Evolutionary conservation across 148 eudicot genomes (phyloP).

Genomic region (Talinum fruticosum): DNA sequence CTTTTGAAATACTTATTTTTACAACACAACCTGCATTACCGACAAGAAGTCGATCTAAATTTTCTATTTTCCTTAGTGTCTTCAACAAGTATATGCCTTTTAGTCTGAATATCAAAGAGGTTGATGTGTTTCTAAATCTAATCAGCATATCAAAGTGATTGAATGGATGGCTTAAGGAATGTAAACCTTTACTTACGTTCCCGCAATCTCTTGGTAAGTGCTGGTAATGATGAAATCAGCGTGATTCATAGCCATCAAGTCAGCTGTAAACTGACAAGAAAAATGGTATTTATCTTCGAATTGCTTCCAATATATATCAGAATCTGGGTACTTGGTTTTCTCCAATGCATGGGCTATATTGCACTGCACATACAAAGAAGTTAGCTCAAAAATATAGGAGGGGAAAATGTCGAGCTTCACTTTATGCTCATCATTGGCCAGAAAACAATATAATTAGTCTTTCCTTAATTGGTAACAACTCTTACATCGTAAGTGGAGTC

Average conservation of each 20-base stretch:
- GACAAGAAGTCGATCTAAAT: not conserved
- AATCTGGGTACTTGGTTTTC: slow-evolving; percentile 98
- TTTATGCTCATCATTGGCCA: not conserved
- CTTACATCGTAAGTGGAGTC: not conserved
- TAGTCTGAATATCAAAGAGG: not conserved
- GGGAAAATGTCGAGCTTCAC: not conserved
- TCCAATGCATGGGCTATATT: slow-evolving; percentile 97
- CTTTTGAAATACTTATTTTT: too few relatives aligned
- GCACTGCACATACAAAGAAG: slow-evolving; percentile 47
- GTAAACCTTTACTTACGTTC: slow-evolving; percentile 65
- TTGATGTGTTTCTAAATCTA: not conserved
- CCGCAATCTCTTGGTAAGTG: slow-evolving; percentile 98
- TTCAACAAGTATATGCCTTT: not conserved
- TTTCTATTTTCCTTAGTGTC: not conserved
- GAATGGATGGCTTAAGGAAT: not conserved
- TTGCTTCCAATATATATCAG: slow-evolving; percentile 87
- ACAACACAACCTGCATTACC: not conserved
- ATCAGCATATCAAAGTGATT: not conserved
- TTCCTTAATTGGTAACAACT: not conserved
- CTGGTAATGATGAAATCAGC: slow-evolving; percentile 97
- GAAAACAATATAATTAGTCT: not conserved
- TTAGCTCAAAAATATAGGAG: not conserved
- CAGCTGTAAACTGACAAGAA: slow-evolving; percentile 96
- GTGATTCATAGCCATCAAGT: slow-evolving; percentile 86
- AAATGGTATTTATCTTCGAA: slow-evolving; percentile 92